These are phyloP conservation scores for Diplodia seriata DNA, from an alignment of 2,329 filamentous ascomycete species.

Conservation along the genomic window DNA sequence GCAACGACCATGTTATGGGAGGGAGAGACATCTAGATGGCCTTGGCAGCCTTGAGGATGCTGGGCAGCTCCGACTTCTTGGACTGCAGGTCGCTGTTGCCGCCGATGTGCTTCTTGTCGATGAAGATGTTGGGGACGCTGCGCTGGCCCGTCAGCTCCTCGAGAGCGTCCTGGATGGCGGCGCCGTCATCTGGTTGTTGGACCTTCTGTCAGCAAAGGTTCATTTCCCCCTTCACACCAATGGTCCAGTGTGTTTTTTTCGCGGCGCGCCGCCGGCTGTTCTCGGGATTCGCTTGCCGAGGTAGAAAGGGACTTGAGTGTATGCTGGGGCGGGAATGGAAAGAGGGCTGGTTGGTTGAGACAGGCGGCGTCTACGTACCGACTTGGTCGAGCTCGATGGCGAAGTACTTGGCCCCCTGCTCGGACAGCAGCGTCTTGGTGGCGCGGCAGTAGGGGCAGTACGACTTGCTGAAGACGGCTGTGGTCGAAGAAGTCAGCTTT, in stretches of 20 bases:
- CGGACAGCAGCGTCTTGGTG: conserved; percentile 76
- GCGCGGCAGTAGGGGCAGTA: conserved; percentile 93
- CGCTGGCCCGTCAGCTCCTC: conserved; percentile 79
- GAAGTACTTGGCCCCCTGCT: conserved; percentile 74
- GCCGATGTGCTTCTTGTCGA: conserved; percentile 87
- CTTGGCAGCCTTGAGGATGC: conserved; percentile 68
- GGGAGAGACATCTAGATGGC: conserved; percentile 59
- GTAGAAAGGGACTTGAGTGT: background rate
- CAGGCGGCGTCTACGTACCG: conserved; percentile 60
- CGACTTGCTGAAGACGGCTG: conserved; percentile 94
- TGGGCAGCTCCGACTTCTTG: conserved; percentile 68
- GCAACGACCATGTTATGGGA: too few relatives aligned
- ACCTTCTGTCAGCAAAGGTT: conserved; percentile 35
- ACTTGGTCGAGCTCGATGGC: conserved; percentile 84
- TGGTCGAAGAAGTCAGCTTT: background rate
- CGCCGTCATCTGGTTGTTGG: conserved; percentile 72
- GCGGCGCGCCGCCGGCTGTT: background rate
- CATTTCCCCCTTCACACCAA: too few relatives aligned
- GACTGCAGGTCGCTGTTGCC: conserved; percentile 89
- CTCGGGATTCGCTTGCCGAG: background rate
- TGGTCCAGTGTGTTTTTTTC: background rate
- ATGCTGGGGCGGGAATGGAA: too few relatives aligned
- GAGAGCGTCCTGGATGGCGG: conserved; percentile 82
- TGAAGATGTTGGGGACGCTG: conserved; percentile 96
- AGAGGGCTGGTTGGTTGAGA: background rate